These are phyloP conservation scores for Colletotrichum horii DNA, from an alignment of 2,329 filamentous ascomycete genomes.

Conservation along the genomic window DNA sequence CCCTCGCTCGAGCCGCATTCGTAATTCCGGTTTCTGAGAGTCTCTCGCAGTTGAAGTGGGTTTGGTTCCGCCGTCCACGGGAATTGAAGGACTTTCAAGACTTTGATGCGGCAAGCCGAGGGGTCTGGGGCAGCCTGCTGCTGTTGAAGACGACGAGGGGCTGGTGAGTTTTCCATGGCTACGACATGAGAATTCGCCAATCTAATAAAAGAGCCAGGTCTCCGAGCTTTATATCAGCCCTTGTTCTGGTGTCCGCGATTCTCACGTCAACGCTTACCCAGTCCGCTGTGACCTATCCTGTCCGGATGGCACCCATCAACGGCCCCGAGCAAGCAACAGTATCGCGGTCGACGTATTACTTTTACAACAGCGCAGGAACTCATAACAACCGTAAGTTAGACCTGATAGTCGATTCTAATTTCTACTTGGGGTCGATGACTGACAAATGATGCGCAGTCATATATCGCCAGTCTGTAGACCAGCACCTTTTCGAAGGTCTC, in stretches of 20 bases:
- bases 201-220: not conserved
- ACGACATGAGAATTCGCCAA: not conserved
- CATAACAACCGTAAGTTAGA: not conserved
- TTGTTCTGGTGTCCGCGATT: not conserved
- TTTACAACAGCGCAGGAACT: not conserved
- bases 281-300: not conserved
- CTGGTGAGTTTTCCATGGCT: not conserved
- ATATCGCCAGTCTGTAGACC: not conserved
- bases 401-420: not conserved
- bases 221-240: not conserved
- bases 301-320: not conserved
- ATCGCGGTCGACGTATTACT: not conserved
- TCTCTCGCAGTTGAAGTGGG: conserved; percentile 30
- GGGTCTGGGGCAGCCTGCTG: conserved; percentile 21
- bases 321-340: not conserved
- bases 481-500: not conserved
- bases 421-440: not conserved
- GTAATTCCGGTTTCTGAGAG: conserved; percentile 29
- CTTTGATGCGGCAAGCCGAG: conserved; percentile 26
- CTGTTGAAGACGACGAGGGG: not conserved
- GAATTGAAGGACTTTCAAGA: conserved; percentile 26
- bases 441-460: not conserved
- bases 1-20: conserved; percentile 26
- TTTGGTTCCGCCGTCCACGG: conserved; percentile 23
- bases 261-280: conserved; percentile 9